A percentile compares a stretch with the other conserved stretches of the same genome.
Evolutionary conservation across 2,329 filamentous ascomycete species (phyloP).

Genomic region (Zalaria obscura): DNA sequence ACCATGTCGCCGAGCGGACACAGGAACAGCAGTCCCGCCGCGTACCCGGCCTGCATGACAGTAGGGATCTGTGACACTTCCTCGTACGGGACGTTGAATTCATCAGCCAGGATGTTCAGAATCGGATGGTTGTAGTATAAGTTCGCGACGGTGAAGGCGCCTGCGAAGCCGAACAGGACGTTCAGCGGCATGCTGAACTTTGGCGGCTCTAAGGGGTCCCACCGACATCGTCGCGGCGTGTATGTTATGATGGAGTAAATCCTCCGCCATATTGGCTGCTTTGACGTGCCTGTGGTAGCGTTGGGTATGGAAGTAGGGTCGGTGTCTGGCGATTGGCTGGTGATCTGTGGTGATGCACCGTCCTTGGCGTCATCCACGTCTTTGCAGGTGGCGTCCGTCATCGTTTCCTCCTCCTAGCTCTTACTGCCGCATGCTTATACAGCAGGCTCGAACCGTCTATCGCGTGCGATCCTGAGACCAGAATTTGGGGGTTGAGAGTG

Average conservation of each 20-base stretch:
- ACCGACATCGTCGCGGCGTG: constrained; percentile 54
- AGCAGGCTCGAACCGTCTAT: too few relatives aligned
- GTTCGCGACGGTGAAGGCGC: constrained; percentile 61
- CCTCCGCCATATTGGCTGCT: constrained; percentile 8
- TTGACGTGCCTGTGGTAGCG: constrained; percentile 1
- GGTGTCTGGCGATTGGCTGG: too few relatives aligned
- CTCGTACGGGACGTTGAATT: constrained; percentile 59
- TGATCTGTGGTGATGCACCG: too few relatives aligned
- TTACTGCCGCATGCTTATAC: too few relatives aligned
- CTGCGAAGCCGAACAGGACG: constrained; percentile 53
- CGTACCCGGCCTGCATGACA: constrained; percentile 67
- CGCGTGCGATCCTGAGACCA: too few relatives aligned
- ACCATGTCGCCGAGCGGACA: constrained; percentile 63
- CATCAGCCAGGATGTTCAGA: constrained; percentile 56
- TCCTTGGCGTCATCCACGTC: too few relatives aligned
- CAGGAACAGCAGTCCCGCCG: constrained; percentile 55
- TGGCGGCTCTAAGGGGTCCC: constrained; percentile 50
- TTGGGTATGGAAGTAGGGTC: too few relatives aligned
- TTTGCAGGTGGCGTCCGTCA: too few relatives aligned
- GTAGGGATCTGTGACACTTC: constrained; percentile 56
- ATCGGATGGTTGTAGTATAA: constrained; percentile 74
- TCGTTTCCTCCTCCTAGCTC: too few relatives aligned
- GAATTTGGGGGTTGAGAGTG: too few relatives aligned
- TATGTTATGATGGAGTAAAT: constrained; percentile 31
- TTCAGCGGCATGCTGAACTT: constrained; percentile 56